Evolutionary conservation across 2,329 filamentous ascomycete genomes (phyloP).

Genomic region (Fusarium nodosum): DNA sequence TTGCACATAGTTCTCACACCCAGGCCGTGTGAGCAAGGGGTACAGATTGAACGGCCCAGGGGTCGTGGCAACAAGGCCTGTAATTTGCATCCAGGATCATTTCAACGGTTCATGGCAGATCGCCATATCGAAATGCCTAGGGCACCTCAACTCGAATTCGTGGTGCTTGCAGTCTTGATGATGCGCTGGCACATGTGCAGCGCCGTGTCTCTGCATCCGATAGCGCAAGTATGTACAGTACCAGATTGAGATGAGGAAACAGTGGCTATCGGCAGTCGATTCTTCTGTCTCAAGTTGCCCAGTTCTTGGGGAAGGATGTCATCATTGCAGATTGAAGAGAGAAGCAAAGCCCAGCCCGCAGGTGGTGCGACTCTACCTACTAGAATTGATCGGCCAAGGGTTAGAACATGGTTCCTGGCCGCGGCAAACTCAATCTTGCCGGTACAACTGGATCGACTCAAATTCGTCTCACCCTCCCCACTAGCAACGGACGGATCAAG

Average conservation of each 20-base stretch:
- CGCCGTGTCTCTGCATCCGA: constrained; percentile 14
- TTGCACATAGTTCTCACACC: constrained; percentile 34
- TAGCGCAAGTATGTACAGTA: neutral
- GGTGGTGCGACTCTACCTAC: constrained; percentile 5
- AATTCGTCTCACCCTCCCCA: constrained; percentile 1
- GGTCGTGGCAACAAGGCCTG: constrained; percentile 22
- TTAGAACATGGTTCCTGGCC: constrained; percentile 2
- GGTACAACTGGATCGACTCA: neutral
- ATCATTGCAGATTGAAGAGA: constrained; percentile 9
- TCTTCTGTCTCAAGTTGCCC: neutral
- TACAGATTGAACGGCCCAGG: constrained; percentile 6
- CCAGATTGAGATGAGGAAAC: neutral
- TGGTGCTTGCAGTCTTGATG: neutral
- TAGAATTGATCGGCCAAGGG: constrained; percentile 17
- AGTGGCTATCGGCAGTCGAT: neutral
- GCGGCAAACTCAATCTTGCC: constrained; percentile 25
- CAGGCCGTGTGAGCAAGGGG: constrained; percentile 7
- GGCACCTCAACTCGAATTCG: constrained; percentile 11
- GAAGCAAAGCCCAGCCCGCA: neutral
- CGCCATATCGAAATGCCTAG: constrained; percentile 15
- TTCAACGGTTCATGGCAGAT: constrained; percentile 29
- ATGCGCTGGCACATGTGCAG: constrained; percentile 13
- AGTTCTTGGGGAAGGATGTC: constrained; percentile 17
- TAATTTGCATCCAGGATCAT: constrained; percentile 36
- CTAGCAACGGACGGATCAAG: neutral